Evolutionary conservation across 352 stramenopile species (phyloP), one percentile per base, ranked within the genome.

Genomic region (Elongisporangium anandrum): DNA sequence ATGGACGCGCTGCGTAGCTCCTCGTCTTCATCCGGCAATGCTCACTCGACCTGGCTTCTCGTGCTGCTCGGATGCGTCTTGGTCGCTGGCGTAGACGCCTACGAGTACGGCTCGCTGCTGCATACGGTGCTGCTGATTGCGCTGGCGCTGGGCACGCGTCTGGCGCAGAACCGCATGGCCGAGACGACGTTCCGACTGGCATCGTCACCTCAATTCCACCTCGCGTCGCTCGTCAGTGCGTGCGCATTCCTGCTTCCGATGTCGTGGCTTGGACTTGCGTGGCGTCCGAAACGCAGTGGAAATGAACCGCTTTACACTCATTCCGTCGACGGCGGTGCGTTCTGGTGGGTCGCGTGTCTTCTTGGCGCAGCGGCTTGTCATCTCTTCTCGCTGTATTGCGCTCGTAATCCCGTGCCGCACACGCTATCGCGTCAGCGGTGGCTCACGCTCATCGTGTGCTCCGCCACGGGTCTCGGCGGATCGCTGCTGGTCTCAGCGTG

Each of bases 41-140:
- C 63, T 24, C 67, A 52, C 54, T 60, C 54, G 61, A 59, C 65
- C 21, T 73, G 61, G 55, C 24, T 82, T 26, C 41, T 85, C 47
- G 47, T 88, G 53, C 52, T 83, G 6, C 10, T 78, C 4, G 79
- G 78, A 15, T 81, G 76, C 56, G 23, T 88, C n/a, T 54, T 87
- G 13, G 78, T 89, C 41, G 82, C 82, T 1, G 82, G 82, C 2
- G 70, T 88, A 41, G 66, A 82, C 48, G 69, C 76, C 13, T 75
- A 84, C 56, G 74, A 84, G 54, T 90, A 92, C 62, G 82, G 82
- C 39, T 77, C 82, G 13, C 63, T 92, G 20, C 47, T 89, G 52
- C 65, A 81, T 50, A 81, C 79, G 34, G 45, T 88, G 22, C 4
- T 72, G 53, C 68, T 92, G 10, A 68, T 90, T 9, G 77, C 63